Evolutionary conservation across 2,329 filamentous ascomycete genomes (phyloP).

Genomic region (Chaetomiaceae sp.): DNA sequence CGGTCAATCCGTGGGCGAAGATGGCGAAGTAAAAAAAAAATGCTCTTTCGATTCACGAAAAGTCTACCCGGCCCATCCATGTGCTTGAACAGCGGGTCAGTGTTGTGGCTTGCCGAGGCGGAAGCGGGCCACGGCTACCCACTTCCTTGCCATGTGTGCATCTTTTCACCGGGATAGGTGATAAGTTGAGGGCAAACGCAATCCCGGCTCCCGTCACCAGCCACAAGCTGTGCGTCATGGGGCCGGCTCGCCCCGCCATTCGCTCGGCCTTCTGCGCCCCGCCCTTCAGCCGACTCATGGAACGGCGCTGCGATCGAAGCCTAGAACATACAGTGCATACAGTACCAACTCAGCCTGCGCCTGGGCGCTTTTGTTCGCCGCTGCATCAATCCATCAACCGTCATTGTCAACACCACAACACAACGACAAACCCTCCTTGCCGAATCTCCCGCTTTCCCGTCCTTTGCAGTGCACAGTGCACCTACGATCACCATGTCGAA

Average conservation of each 20-base stretch:
- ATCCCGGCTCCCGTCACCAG: slow-evolving; percentile 8
- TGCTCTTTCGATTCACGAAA: slow-evolving; percentile 19
- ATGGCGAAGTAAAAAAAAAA: slow-evolving; percentile 17
- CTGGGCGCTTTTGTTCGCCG: neutral
- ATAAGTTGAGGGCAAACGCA: slow-evolving; percentile 1
- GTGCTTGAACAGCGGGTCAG: slow-evolving; percentile 14
- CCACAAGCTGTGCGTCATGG: slow-evolving; percentile 18
- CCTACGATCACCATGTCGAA: slow-evolving; percentile 47
- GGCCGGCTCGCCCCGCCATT: slow-evolving; percentile 12
- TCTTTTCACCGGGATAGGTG: neutral
- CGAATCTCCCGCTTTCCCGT: neutral
- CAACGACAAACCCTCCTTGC: neutral
- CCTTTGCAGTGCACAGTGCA: no score
- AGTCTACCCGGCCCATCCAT: slow-evolving; percentile 21
- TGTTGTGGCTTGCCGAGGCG: slow-evolving; percentile 23
- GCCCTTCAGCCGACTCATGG: slow-evolving; percentile 4
- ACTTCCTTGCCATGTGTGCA: slow-evolving; percentile 7
- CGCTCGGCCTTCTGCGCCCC: neutral
- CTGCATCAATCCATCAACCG: neutral
- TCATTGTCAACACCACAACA: neutral
- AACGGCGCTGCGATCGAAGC: neutral
- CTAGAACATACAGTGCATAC: neutral
- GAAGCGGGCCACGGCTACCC: no score
- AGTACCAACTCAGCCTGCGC: no score
- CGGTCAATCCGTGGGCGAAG: slow-evolving; percentile 9